Evolutionary conservation across 1,284 basidiomycete genomes (phyloP).

Genomic region (Somion occarium): DNA sequence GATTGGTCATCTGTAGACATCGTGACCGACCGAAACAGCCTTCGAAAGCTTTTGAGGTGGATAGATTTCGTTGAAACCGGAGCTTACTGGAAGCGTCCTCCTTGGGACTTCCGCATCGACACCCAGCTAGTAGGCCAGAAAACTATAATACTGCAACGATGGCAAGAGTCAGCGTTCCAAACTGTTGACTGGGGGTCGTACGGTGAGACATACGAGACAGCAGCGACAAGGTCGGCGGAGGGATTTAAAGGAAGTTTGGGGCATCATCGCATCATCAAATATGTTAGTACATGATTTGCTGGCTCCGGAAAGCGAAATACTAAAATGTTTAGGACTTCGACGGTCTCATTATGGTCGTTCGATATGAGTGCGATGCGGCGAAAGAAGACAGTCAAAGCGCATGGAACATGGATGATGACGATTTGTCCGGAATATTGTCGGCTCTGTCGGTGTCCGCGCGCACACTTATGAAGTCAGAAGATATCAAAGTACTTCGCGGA

Average conservation of each 20-base stretch:
- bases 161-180: conserved; percentile 32
- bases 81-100: not conserved
- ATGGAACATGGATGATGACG: conserved; percentile 1
- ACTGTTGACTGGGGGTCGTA: conserved; percentile 15
- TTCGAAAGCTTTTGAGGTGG: conserved; percentile 55
- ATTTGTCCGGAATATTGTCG: no score
- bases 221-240: conserved; percentile 4
- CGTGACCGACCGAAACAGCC: conserved; percentile 52
- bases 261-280: conserved; percentile 13
- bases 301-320: not conserved
- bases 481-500: no score
- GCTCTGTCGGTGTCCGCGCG: no score
- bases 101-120: conserved; percentile 51
- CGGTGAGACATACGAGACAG: conserved; percentile 7
- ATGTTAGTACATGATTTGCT: conserved; percentile 8
- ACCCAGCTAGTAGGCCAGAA: conserved; percentile 44
- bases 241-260: conserved; percentile 9
- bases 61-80: conserved; percentile 18
- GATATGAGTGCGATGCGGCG: conserved; percentile 45
- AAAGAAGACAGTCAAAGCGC: not conserved
- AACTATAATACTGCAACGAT: conserved; percentile 50
- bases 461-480: no score
- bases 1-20: conserved; percentile 49
- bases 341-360: conserved; percentile 44
- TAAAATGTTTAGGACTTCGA: conserved; percentile 34